phyloP scores from a whole-genome alignment of 768 basidiomycete genomes.

The Dioszegia crocea region DNA sequence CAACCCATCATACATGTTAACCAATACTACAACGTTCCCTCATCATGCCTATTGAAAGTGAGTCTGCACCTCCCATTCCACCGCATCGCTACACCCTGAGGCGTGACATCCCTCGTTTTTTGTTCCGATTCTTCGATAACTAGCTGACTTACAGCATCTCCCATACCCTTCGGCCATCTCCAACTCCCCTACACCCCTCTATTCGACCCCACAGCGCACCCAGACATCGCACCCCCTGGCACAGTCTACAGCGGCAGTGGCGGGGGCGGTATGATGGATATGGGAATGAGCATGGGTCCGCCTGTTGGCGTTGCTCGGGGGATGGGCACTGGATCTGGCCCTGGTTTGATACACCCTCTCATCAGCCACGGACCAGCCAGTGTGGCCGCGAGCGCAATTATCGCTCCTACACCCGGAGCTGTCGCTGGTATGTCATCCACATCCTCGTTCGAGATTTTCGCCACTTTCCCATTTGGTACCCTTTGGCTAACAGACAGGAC shows the following conservation, averaged over 20 bases:
- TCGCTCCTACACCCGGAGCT: constrained; percentile 35
- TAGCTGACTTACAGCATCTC: too few relatives aligned
- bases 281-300: constrained; percentile 5
- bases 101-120: too few relatives aligned
- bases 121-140: neutral
- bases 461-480: too few relatives aligned
- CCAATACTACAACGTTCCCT: too few relatives aligned
- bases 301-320: too few relatives aligned
- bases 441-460: too few relatives aligned
- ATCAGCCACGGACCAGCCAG: constrained; percentile 17
- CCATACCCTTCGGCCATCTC: constrained; percentile 26
- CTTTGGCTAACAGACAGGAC: constrained; percentile 27
- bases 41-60: constrained; percentile 35
- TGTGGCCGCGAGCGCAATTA: constrained; percentile 25
- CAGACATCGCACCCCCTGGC: constrained; percentile 8
- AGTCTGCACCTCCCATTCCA: constrained; percentile 7
- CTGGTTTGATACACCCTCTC: neutral
- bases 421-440: constrained; percentile 26
- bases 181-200: constrained; percentile 34
- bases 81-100: too few relatives aligned
- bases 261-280: neutral
- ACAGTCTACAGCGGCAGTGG: neutral
- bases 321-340: too few relatives aligned
- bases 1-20: too few relatives aligned
- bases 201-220: constrained; percentile 15